phyloP scores from a whole-genome alignment of 352 stramenopile genomes.

The Phytopythium sindhum region DNA sequence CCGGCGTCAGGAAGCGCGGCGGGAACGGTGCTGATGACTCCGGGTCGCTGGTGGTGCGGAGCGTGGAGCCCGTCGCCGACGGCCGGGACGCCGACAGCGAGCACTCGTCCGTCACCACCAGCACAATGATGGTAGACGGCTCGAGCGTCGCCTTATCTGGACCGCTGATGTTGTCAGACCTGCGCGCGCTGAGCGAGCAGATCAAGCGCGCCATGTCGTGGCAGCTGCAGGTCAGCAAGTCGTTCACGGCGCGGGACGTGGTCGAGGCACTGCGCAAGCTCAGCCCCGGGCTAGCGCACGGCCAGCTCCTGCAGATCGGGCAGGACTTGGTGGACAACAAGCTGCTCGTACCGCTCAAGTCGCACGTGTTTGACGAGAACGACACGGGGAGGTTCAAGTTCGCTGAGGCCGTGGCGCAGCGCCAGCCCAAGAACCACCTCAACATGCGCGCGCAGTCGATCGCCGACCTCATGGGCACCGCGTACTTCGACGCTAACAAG shows the following conservation, averaged over 20 bases:
- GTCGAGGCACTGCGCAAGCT: constrained; percentile 58
- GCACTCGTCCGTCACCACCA: not conserved
- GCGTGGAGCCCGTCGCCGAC: not conserved
- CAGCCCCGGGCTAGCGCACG: constrained; percentile 25
- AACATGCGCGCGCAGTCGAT: constrained; percentile 69
- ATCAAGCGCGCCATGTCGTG: constrained; percentile 72
- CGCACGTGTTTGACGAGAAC: constrained; percentile 65
- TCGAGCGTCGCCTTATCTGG: not conserved
- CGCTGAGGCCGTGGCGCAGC: constrained; percentile 33
- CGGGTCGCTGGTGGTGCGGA: not conserved
- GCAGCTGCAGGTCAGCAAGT: constrained; percentile 76
- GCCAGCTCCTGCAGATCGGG: constrained; percentile 49
- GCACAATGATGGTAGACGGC: not conserved
- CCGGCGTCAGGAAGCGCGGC: constrained; percentile 39
- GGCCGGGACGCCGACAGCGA: not conserved
- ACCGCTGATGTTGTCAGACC: constrained; percentile 16
- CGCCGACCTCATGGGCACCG: constrained; percentile 73
- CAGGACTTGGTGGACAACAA: constrained; percentile 72
- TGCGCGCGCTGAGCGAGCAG: constrained; percentile 56
- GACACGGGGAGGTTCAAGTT: constrained; percentile 64
- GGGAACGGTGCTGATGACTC: not conserved
- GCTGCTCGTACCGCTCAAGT: constrained; percentile 71
- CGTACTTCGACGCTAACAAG: constrained; percentile 60
- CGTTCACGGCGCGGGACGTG: constrained; percentile 67
- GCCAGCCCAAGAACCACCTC: constrained; percentile 66